Base-by-base conservation (phyloP, 257 asterid genomes). In the Solanum rostratum region DNA sequence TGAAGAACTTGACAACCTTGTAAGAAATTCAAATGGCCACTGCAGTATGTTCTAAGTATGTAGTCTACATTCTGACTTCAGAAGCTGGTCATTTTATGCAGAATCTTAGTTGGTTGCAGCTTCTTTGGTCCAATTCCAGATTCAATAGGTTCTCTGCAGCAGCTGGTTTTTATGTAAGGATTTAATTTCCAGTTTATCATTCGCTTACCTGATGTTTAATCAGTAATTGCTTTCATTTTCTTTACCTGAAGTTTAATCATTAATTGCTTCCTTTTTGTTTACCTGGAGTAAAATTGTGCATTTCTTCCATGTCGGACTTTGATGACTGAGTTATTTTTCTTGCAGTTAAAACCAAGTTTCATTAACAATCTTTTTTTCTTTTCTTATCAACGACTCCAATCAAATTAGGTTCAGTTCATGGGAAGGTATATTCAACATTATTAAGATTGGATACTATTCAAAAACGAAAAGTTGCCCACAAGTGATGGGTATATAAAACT, bases 81-180 rank as follows among this genome's bases (percentile, higher is more conserved):
- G 30, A 60, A 84, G 37, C 59, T 74, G 81, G 81, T 24, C 43
- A 24, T 68, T 88, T 57, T 84, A 43, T 84, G 93, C 84, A 96
- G 99, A 88, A 91, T 94, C 79, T 90, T 96, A 92, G 86, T 95
- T 30, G 95, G 97, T 62, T 94, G 99, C 92, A 89, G 95, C 90
- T 93, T 95, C 82, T 95, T 79, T 37, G 99, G 99, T 60, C 94
- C 92, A 60, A 95, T 95, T 83, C 99, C 98, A 2, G 92, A 91
- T 82, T 88, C 98, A 74, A 84, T 96, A 46, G 98, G 98, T 78
- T 92, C 97, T 81, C 94, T 96, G 69, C 87, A 87, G 53, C 93
- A 91, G 87, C 96, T 96, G 81, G 89, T 87, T n/a, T 94, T 85
- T 87, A 46, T 96, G 99, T 95, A 90, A 90, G 95, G 30, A 80